Base-by-base conservation (phyloP, 176 grass and related monocot genomes). In the Cymbopogon citratus region DNA sequence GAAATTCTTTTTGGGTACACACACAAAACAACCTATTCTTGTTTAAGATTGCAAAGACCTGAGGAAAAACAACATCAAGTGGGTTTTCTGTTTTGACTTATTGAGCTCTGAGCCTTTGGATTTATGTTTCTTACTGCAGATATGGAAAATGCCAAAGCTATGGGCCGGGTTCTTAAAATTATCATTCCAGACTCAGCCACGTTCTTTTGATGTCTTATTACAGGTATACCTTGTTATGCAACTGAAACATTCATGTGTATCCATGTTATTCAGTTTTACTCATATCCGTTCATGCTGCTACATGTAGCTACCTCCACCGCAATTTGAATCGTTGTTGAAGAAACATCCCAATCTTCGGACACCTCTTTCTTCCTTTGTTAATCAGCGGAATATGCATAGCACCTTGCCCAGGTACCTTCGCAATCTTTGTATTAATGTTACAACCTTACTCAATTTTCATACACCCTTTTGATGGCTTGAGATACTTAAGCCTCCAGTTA, bases 71-170 rank as follows among this genome's bases (percentile, higher is more conserved):
- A 18, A 36, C 33, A 18, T 46, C 66, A 16, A 57, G 15, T 77
- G 45, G 6, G 11, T 80, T 54, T 67, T 67, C 16, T 74, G 49
- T 78, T 49, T 59, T 13, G 9, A 35, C 23, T 66, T 78, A 9
- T 44, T 60, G 74, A 85, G 25, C 31, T 45, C 48, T 81, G 21
- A 56, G 48, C 78, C 33, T 57, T 26, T 81, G 12, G 16, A 19
- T 76, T 84, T 72, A 10, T 49, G 60, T 51, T 9, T 68, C 40
- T 78, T 91, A 41, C 73, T 74, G 78, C 84, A 99, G 97, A 93
- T 99, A 87, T 99, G 97, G 97, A 96, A 85, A 89, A 92, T 91
- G 93, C 93, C 93, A 45, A 96, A 99, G 78, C 88, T 99, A 24
- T 99, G 93, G 91, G 85, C 85, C 82, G 97, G 97, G 26, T 99